phyloP scores from a whole-genome alignment of 2,329 filamentous ascomycete genomes.

The Trichoderma sp. region DNA sequence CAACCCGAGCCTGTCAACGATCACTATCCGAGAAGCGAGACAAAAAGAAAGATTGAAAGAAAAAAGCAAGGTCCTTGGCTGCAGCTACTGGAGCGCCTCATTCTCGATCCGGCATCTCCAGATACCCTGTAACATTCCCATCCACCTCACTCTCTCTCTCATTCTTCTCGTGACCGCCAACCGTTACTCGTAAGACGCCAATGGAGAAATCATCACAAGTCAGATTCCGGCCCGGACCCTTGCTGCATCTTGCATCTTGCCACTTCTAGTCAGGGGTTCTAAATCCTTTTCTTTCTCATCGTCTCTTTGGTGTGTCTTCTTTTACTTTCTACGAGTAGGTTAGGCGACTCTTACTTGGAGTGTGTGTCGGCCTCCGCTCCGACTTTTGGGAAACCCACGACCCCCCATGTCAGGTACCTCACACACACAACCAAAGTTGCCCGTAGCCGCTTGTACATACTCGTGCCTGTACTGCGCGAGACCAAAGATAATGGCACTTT shows the following conservation, averaged over 20 bases:
- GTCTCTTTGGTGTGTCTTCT: not conserved
- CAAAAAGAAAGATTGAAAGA: not conserved
- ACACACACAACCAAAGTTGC: not conserved
- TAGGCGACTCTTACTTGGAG: not conserved
- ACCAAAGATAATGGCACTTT: not conserved
- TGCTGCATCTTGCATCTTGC: slow-evolving; percentile 19
- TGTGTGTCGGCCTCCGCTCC: not conserved
- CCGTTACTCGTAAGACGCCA: slow-evolving; percentile 3
- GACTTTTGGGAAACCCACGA: not conserved
- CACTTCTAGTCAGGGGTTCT: slow-evolving; percentile 16
- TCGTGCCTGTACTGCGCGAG: not conserved
- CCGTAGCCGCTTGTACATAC: not conserved
- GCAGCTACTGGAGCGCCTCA: not conserved
- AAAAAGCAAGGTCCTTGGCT: not conserved
- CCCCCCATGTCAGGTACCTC: not conserved
- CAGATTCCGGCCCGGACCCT: slow-evolving; percentile 14
- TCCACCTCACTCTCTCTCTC: not conserved
- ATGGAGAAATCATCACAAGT: not conserved
- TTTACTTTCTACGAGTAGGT: not conserved
- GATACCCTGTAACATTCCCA: not conserved
- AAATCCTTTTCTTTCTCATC: not conserved
- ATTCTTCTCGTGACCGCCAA: slow-evolving; percentile 1
- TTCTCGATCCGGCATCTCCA: not conserved
- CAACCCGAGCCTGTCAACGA: not conserved
- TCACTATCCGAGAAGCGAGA: not conserved